A percentile compares a stretch with the other conserved stretches of the same genome.
These are phyloP conservation scores for Yarrowia yakushimensis DNA, from an alignment of 805 yeast species.

Conservation along the genomic window DNA sequence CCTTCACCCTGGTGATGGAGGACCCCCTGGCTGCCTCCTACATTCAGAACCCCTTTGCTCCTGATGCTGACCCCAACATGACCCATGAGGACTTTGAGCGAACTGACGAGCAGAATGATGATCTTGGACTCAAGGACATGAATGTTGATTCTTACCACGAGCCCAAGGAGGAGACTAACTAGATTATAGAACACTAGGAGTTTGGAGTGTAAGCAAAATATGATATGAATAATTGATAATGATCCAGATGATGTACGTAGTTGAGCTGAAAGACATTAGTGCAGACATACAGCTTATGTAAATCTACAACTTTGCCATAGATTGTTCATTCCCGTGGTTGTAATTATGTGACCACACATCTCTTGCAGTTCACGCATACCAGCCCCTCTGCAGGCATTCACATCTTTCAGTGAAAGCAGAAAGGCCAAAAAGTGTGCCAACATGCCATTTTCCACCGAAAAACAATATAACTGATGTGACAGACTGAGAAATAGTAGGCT, in stretches of 20 bases:
- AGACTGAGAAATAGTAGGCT: too few relatives aligned
- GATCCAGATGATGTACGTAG: neutral
- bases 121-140: constrained; percentile 65
- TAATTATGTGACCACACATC: too few relatives aligned
- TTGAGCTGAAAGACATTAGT: too few relatives aligned
- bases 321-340: too few relatives aligned
- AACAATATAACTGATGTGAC: too few relatives aligned
- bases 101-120: constrained; percentile 84
- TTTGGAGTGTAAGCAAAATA: neutral
- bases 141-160: constrained; percentile 31
- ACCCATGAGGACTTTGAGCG: constrained; percentile 84
- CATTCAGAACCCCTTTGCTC: constrained; percentile 97
- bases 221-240: neutral
- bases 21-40: constrained; percentile 96
- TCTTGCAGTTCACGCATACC: neutral
- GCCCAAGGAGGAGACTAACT: constrained; percentile 9
- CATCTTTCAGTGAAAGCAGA: too few relatives aligned
- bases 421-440: too few relatives aligned
- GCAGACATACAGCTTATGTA: too few relatives aligned
- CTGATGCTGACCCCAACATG: constrained; percentile 97
- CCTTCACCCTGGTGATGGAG: constrained; percentile 82
- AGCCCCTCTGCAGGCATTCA: too few relatives aligned
- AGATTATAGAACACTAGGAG: neutral
- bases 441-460: too few relatives aligned
- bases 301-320: too few relatives aligned